A percentile compares a stretch with the other conserved stretches of the same genome.
Conservation (phyloP, 768 basidiomycete genomes). For the Mycena latifolia region DNA sequence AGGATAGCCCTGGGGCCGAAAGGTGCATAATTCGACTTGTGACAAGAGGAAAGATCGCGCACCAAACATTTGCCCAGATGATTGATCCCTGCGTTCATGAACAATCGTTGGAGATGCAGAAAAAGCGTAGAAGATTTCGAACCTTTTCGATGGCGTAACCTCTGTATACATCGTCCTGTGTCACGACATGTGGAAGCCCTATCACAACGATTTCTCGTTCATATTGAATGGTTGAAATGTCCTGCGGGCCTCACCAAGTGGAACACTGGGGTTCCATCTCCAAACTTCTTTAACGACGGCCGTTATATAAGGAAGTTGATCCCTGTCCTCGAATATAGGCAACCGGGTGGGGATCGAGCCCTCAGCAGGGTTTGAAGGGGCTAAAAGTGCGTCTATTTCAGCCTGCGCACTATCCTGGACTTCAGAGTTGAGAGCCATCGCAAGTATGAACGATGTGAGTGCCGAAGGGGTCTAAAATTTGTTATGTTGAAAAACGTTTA, state of each 20-base stretch:
- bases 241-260: not conserved
- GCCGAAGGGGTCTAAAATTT: conserved; percentile 44
- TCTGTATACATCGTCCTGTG: conserved; percentile 47
- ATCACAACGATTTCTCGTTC: not conserved
- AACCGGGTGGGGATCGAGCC: conserved; percentile 30
- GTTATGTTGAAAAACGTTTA: not conserved
- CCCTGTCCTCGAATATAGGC: conserved; percentile 37
- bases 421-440: conserved; percentile 45
- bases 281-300: conserved; percentile 41
- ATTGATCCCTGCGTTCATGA: conserved; percentile 13
- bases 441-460: conserved; percentile 50
- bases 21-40: too few relatives aligned
- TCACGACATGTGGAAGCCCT: conserved; percentile 41
- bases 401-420: conserved; percentile 20
- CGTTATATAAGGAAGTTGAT: conserved; percentile 36
- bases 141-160: conserved; percentile 48
- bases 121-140: conserved; percentile 30
- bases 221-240: not conserved
- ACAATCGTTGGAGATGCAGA: not conserved
- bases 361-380: not conserved
- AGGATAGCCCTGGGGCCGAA: conserved; percentile 45
- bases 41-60: not conserved
- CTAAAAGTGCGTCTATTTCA: conserved; percentile 17
- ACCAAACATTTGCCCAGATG: conserved; percentile 28
- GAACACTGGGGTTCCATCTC: conserved; percentile 35